These are phyloP conservation scores for Suillus tomentosus DNA, from an alignment of 768 basidiomycete genomes.

Conservation along the genomic window DNA sequence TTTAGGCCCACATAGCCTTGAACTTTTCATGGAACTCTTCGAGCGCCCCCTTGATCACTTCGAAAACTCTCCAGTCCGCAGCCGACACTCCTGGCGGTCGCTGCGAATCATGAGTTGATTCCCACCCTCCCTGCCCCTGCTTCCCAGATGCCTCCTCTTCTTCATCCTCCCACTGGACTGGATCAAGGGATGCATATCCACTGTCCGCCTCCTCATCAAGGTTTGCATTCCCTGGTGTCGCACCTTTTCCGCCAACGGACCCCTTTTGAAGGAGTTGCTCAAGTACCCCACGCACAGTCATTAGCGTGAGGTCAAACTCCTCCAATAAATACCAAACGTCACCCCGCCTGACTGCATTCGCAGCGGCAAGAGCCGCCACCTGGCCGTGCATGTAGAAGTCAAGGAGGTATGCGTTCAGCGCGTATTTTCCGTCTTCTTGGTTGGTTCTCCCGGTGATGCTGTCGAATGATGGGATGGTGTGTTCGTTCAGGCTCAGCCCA, in stretches of 20 bases:
- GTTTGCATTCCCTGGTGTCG: slow-evolving; percentile 18
- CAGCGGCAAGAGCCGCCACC: slow-evolving; percentile 43
- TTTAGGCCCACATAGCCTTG: slow-evolving; percentile 61
- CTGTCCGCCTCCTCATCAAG: slow-evolving; percentile 34
- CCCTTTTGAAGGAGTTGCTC: slow-evolving; percentile 44
- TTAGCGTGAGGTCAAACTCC: slow-evolving; percentile 55
- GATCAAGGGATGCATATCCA: slow-evolving; percentile 34
- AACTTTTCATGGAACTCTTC: slow-evolving; percentile 61
- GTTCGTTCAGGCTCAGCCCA: slow-evolving; percentile 57
- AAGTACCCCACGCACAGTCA: slow-evolving; percentile 50
- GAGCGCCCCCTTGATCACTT: slow-evolving; percentile 44
- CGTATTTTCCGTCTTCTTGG: slow-evolving; percentile 27
- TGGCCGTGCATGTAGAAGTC: slow-evolving; percentile 75
- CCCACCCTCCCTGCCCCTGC: slow-evolving; percentile 4
- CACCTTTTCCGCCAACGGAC: slow-evolving; percentile 18
- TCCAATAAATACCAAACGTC: slow-evolving; percentile 68
- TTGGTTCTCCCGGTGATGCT: slow-evolving; percentile 28
- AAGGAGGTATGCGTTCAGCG: slow-evolving; percentile 64
- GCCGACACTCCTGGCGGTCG: slow-evolving; percentile 43
- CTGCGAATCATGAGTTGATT: too few species aligned
- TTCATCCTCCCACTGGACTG: slow-evolving; percentile 26
- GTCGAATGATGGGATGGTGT: slow-evolving; percentile 60
- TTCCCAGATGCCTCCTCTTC: slow-evolving; percentile 16
- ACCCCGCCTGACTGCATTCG: slow-evolving; percentile 61
- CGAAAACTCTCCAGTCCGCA: slow-evolving; percentile 58